phyloP scores from a whole-genome alignment of 768 basidiomycete genomes.

The Dentipellis fragilis region DNA sequence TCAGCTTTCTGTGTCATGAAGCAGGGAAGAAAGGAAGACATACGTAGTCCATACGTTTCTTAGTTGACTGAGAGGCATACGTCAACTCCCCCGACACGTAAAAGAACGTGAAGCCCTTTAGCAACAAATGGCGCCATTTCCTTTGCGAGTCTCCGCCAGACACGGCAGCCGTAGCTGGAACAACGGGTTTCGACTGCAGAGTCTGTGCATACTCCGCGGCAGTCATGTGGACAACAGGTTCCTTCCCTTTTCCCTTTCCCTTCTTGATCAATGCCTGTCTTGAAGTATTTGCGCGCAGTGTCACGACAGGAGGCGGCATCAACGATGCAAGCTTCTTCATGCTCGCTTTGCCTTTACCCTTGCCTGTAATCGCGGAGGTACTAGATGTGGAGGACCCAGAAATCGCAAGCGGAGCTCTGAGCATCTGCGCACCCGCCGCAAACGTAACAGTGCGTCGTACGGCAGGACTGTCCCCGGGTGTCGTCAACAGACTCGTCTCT shows the following conservation, averaged over 20 bases:
- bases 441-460: neutral
- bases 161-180: neutral
- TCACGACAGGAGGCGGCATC: too few relatives aligned
- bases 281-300: too few relatives aligned
- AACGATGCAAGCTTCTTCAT: too few relatives aligned
- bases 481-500: conserved; percentile 7
- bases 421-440: too few relatives aligned
- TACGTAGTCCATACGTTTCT: conserved; percentile 10
- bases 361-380: neutral
- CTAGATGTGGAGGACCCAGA: neutral
- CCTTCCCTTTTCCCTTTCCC: conserved; percentile 2
- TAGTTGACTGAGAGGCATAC: conserved; percentile 10
- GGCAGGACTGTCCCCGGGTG: neutral
- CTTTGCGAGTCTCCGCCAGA: too few relatives aligned
- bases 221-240: conserved; percentile 4
- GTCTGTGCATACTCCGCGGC: conserved; percentile 8
- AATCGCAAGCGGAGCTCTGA: too few relatives aligned
- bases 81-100: conserved; percentile 12
- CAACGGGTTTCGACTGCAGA: neutral
- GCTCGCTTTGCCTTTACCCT: too few relatives aligned
- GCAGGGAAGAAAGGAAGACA: neutral
- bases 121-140: neutral
- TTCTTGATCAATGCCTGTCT: too few relatives aligned
- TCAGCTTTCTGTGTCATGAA: neutral
- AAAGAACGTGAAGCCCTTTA: conserved; percentile 6